phyloP scores from a whole-genome alignment of 805 yeast genomes.

The Cyberlindnera americana region DNA sequence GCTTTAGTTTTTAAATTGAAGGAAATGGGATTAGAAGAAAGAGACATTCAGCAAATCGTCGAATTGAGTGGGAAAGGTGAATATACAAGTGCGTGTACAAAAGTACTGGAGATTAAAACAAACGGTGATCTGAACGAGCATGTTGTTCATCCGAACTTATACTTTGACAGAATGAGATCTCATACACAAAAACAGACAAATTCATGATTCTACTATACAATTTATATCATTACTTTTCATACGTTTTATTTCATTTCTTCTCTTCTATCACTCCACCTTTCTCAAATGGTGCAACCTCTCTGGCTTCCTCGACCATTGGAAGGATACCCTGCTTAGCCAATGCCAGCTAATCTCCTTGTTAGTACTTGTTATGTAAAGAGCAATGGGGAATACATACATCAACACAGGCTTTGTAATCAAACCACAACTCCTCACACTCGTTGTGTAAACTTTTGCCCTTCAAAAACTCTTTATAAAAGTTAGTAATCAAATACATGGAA shows the following conservation, averaged over 20 bases:
- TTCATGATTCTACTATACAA: too few species aligned
- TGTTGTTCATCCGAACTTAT: constrained; percentile 81
- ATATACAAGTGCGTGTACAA: constrained; percentile 83
- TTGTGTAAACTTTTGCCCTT: constrained; percentile 56
- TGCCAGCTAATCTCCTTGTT: constrained; percentile 35
- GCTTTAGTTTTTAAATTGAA: constrained; percentile 52
- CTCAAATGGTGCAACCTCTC: constrained; percentile 86
- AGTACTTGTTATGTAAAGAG: constrained; percentile 2
- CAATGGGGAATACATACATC: constrained; percentile 44
- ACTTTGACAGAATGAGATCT: constrained; percentile 73
- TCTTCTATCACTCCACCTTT: constrained; percentile 46
- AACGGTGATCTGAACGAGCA: constrained; percentile 37
- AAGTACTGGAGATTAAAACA: constrained; percentile 77
- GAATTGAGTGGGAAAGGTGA: constrained; percentile 68
- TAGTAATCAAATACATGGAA: not conserved
- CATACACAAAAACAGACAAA: constrained; percentile 15
- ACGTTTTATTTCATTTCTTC: constrained; percentile 10
- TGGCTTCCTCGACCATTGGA: constrained; percentile 82
- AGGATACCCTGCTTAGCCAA: constrained; percentile 72
- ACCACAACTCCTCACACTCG: constrained; percentile 91
- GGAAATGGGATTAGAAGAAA: constrained; percentile 63
- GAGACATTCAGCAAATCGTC: constrained; percentile 53
- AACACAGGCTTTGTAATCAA: constrained; percentile 83
- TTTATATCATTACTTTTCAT: constrained; percentile 10
- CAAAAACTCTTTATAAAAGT: constrained; percentile 43